These are phyloP conservation scores for Leccinum sublutescens DNA, from an alignment of 768 basidiomycete species.

Conservation along the genomic window DNA sequence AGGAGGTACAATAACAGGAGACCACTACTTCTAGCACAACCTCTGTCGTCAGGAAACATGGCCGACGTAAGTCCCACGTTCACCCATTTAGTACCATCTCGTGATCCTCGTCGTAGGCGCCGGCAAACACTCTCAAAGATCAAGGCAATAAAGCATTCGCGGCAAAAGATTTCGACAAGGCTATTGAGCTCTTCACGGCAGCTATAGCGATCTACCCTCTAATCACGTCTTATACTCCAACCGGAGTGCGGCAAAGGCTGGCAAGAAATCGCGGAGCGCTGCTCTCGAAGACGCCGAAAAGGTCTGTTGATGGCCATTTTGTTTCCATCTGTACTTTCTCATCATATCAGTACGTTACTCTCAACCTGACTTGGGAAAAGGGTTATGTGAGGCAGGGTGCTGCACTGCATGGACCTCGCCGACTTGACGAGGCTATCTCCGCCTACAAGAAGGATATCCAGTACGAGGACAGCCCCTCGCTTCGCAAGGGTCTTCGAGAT, in stretches of 20 bases:
- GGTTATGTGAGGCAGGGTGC: constrained; percentile 93
- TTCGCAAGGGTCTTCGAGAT: constrained; percentile 86
- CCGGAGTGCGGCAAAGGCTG: constrained; percentile 86
- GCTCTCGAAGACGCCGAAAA: constrained; percentile 90
- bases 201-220: constrained; percentile 79
- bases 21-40: not conserved
- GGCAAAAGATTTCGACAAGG: constrained; percentile 88
- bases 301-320: constrained; percentile 40
- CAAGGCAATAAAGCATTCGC: constrained; percentile 95
- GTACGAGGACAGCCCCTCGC: constrained; percentile 76
- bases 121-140: constrained; percentile 67
- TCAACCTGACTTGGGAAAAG: constrained; percentile 83
- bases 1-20: constrained; percentile 17
- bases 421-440: constrained; percentile 80
- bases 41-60: constrained; percentile 11
- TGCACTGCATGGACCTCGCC: constrained; percentile 78
- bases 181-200: constrained; percentile 78
- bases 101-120: constrained; percentile 36
- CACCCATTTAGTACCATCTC: not conserved
- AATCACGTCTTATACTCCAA: constrained; percentile 94
- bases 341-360: constrained; percentile 61
- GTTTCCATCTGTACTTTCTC: not conserved
- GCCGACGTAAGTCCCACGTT: constrained; percentile 32
- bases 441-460: constrained; percentile 82
- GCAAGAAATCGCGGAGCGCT: constrained; percentile 71